Evolutionary conservation across 2,329 filamentous ascomycete species (phyloP).

Genomic region (Aspergillus unguis): DNA sequence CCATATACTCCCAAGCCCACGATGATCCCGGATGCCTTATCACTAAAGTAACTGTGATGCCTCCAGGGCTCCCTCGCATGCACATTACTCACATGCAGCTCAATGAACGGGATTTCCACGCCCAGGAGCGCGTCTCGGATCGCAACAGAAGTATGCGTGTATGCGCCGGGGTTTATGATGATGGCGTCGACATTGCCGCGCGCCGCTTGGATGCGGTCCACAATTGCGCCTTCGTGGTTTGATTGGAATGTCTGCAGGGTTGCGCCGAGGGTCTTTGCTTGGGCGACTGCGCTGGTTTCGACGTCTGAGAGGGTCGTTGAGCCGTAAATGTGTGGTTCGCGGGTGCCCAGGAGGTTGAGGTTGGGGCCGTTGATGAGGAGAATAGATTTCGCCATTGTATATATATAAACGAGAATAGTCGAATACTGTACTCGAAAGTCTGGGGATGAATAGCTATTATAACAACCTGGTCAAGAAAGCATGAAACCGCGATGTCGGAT

Average conservation of each 20-base stretch:
- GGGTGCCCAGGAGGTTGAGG: conserved; percentile 72
- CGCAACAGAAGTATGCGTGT: conserved; percentile 73
- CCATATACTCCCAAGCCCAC: conserved; percentile 64
- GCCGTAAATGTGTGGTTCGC: conserved; percentile 73
- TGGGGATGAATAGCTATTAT: background rate
- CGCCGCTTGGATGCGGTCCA: conserved; percentile 70
- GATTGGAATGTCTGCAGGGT: conserved; percentile 65
- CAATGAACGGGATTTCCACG: conserved; percentile 69
- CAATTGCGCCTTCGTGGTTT: conserved; percentile 72
- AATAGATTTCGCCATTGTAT: conserved; percentile 46
- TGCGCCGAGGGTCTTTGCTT: conserved; percentile 50
- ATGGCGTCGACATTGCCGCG: conserved; percentile 56
- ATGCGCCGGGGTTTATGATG: conserved; percentile 71
- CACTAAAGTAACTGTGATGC: conserved; percentile 67
- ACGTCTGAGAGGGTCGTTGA: conserved; percentile 65
- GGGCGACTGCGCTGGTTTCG: conserved; percentile 47
- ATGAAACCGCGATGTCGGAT: background rate
- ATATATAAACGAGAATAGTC: background rate
- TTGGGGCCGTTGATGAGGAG: conserved; percentile 80
- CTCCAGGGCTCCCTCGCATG: conserved; percentile 68
- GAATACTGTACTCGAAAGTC: too few species aligned
- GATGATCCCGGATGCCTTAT: conserved; percentile 72
- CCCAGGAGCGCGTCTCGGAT: conserved; percentile 70
- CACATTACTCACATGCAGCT: conserved; percentile 74
- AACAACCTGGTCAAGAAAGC: background rate